Conservation (phyloP, 225 moss, liverwort and hornwort genomes). For the Neckera pumila region DNA sequence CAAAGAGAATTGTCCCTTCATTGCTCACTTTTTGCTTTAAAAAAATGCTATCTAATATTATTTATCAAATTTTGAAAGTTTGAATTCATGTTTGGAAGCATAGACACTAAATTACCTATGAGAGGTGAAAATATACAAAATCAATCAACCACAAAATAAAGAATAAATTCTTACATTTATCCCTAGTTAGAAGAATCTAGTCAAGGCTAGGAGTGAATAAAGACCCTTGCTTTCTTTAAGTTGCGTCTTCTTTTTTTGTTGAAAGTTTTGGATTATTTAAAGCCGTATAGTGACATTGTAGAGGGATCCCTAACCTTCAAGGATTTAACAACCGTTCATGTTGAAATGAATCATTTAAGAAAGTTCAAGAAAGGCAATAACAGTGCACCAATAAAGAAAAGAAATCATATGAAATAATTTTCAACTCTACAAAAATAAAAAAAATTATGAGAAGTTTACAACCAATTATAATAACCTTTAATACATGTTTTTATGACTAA, state of each 20-base stretch:
- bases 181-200: neutral
- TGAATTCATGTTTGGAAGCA: neutral
- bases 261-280: neutral
- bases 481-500: neutral
- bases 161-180: neutral
- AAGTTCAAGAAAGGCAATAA: neutral
- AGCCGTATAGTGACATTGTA: neutral
- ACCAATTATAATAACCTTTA: neutral
- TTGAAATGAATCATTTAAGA: neutral
- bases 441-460: neutral
- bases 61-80: neutral
- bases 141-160: neutral
- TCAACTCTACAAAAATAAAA: neutral
- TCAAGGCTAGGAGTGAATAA: neutral
- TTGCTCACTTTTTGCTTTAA: no score
- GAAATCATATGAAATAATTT: neutral
- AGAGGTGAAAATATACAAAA: neutral
- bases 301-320: fast-evolving
- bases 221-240: neutral
- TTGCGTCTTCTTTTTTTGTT: fast-evolving
- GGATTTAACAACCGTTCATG: fast-evolving
- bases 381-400: neutral
- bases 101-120: fast-evolving
- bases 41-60: neutral
- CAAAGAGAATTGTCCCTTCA: neutral